These are phyloP conservation scores for Stenogyne calaminthoides DNA, from an alignment of 305 asterid species.

Conservation along the genomic window DNA sequence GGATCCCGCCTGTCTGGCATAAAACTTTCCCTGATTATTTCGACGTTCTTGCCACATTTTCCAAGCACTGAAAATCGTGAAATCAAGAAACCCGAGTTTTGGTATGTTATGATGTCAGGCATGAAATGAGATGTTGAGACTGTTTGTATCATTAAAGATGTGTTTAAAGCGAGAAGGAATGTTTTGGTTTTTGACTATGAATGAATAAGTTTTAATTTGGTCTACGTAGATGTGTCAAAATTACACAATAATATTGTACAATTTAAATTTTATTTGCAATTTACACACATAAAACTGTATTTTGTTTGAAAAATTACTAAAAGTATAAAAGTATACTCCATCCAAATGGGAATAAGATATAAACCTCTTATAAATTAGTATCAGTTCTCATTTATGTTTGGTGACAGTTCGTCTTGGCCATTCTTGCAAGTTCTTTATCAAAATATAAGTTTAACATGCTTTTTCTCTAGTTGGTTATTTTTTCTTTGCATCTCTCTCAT, in stretches of 20 bases:
- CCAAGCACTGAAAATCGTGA: conserved; percentile 51
- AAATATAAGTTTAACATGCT: too few species aligned
- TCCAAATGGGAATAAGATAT: too few species aligned
- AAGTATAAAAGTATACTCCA: too few species aligned
- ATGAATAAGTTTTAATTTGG: background rate
- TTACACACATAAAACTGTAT: background rate
- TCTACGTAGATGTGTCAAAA: background rate
- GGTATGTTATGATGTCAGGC: background rate
- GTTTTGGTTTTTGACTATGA: conserved; percentile 9
- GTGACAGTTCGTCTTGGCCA: too few species aligned
- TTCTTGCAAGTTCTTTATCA: too few species aligned
- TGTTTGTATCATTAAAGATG: conserved; percentile 29
- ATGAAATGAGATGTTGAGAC: conserved; percentile 19
- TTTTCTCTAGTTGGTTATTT: too few species aligned
- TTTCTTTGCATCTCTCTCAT: too few species aligned
- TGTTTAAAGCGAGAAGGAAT: conserved; percentile 22
- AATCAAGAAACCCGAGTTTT: background rate
- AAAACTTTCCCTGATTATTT: conserved; percentile 93
- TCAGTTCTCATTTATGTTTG: too few species aligned
- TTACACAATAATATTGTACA: background rate
- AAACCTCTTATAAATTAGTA: too few species aligned
- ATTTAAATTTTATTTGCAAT: background rate
- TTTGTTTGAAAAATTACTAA: background rate
- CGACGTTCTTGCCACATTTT: conserved; percentile 68
- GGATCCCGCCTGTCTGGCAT: conserved; percentile 92